Base-by-base conservation (phyloP, 129 eudicot species). In the Artemisia tridentata region DNA sequence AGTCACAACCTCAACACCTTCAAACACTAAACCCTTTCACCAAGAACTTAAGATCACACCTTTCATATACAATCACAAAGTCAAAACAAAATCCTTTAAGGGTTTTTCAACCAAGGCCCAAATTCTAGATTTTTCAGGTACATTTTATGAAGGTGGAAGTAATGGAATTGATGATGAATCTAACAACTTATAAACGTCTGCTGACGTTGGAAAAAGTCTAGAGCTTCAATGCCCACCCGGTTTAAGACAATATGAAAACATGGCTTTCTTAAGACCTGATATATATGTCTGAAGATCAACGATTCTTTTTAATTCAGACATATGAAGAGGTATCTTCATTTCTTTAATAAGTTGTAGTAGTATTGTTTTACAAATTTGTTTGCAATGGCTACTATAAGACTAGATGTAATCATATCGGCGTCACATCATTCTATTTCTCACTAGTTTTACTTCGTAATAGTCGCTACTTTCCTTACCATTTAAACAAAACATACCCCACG, bases 241-340 rank as follows among this genome's bases (percentile, higher is more conserved):
- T n/a, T 59, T 59, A 71, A 9, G 67, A 58, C 75, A 58, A 19
- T 71, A 71, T 46, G 75, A 71, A 71, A 43, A 67, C 67, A 71
- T 71, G 75, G 68, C 7, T 23, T 57, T 71, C 59, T 58, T 71
- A 19, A 25, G 75, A 58, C 68, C 67, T 46, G 75, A n/a, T n/a
- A n/a, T n/a, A 71, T n/a, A 71, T 71, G 75, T 71, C 75, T 23
- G 18, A 71, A 71, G n/a, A n/a, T n/a, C n/a, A n/a, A n/a, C n/a
- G n/a, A n/a, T n/a, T n/a, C n/a, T n/a, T n/a, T n/a, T n/a, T n/a
- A n/a, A n/a, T n/a, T n/a, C n/a, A n/a, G n/a, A n/a, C n/a, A 63
- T 71, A 58, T 47, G 75, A 71, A 58, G 68, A 71, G 75, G 75
- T 58, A 59, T 57, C 2, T 23, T 23, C 27, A 23, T 23, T 23